Percentiles rank a stretch among this genome's conserved stretches.
Evolutionary conservation across 208 protist species (phyloP).

Genomic region (Trypanosoma boissoni): DNA sequence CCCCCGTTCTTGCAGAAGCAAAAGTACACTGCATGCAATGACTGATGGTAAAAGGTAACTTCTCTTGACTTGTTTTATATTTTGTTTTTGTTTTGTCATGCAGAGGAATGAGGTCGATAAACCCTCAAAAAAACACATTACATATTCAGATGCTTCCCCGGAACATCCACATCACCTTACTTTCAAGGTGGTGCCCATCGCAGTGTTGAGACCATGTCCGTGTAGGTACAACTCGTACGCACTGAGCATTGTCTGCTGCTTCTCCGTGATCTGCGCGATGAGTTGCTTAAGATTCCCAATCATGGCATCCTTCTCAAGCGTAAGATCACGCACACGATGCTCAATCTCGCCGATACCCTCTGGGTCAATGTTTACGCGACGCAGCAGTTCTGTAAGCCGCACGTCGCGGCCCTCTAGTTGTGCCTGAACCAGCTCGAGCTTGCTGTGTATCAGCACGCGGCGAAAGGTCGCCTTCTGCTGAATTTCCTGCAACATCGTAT

Average conservation of each 20-base stretch:
- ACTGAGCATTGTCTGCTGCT: conserved; percentile 55
- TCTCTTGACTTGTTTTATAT: no score
- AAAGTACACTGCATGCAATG: no score
- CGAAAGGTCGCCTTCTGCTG: conserved; percentile 94
- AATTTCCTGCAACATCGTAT: conserved; percentile 94
- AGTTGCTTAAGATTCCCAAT: conserved; percentile 94
- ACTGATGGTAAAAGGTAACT: no score
- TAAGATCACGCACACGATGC: conserved; percentile 93
- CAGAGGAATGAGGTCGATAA: neutral
- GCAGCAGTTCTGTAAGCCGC: conserved; percentile 92
- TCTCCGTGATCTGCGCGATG: conserved; percentile 60
- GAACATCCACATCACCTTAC: conserved; percentile 4
- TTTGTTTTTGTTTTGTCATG: no score
- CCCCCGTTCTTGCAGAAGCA: no score
- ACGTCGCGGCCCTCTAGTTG: conserved; percentile 93
- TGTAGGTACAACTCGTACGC: conserved; percentile 87
- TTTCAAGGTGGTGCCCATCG: conserved; percentile 23
- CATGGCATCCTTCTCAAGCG: conserved; percentile 95
- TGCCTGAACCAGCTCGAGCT: conserved; percentile 90
- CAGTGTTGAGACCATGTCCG: conserved; percentile 61
- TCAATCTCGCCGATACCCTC: conserved; percentile 89
- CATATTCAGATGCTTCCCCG: neutral
- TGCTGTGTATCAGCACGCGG: conserved; percentile 94
- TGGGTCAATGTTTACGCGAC: conserved; percentile 93
- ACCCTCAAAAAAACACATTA: neutral